Percentiles rank a stretch among this genome's conserved stretches.
Conservation (phyloP, 345 rosid genomes). For the Aquilaria malaccensis region DNA sequence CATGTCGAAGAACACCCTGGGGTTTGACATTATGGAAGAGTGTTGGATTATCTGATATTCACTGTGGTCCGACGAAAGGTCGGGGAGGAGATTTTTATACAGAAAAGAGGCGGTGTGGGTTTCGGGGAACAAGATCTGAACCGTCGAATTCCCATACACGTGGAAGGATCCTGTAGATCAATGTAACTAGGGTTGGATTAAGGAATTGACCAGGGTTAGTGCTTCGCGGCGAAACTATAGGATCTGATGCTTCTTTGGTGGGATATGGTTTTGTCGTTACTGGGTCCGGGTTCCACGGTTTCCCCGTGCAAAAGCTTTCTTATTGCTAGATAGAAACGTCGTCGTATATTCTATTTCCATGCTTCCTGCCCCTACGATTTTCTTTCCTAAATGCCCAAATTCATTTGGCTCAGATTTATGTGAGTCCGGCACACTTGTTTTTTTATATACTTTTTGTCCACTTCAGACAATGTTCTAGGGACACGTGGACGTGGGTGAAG, state of each 20-base stretch:
- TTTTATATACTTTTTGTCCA: too few relatives aligned
- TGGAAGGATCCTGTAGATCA: constrained; percentile 19
- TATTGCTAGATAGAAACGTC: background rate
- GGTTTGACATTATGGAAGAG: constrained; percentile 24
- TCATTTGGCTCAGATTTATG: too few relatives aligned
- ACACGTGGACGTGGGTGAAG: too few relatives aligned
- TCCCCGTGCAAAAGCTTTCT: too few relatives aligned
- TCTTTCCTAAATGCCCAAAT: too few relatives aligned
- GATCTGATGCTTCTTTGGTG: background rate
- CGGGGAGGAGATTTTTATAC: constrained; percentile 14
- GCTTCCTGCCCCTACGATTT: too few relatives aligned
- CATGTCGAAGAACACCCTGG: constrained; percentile 52
- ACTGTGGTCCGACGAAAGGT: background rate
- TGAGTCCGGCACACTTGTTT: too few relatives aligned
- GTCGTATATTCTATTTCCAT: constrained; percentile 10
- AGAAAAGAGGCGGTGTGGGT: constrained; percentile 24
- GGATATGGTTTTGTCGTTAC: constrained; percentile 16
- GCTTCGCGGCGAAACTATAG: constrained; percentile 5
- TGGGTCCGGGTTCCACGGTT: background rate
- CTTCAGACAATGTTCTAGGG: too few relatives aligned
- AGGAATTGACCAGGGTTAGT: constrained; percentile 27
- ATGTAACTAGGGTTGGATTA: constrained; percentile 20
- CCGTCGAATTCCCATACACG: constrained; percentile 21
- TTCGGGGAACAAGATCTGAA: background rate
- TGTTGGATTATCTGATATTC: too few relatives aligned